Conservation (phyloP, 1,284 basidiomycete genomes). For the Marasmius tenuissimus region DNA sequence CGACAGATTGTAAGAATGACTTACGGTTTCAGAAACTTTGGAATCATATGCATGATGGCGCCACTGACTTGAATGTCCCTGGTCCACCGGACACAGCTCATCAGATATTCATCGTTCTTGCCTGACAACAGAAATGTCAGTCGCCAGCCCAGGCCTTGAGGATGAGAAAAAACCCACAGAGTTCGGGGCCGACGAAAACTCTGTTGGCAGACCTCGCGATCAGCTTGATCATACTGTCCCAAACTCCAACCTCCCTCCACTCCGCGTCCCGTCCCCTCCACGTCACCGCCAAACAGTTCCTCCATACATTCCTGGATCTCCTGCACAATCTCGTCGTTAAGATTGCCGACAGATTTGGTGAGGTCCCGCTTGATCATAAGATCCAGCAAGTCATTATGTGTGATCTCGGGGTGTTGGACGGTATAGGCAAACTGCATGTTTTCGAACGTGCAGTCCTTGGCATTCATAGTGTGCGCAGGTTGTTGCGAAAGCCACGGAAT, state of each 20-base stretch:
- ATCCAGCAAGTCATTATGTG: slow-evolving; percentile 18
- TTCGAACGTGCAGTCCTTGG: slow-evolving; percentile 19
- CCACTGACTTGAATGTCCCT: too few relatives aligned
- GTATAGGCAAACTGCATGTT: slow-evolving; percentile 16
- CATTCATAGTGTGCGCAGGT: slow-evolving; percentile 15
- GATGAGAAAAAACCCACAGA: slow-evolving; percentile 10
- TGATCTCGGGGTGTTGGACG: slow-evolving; percentile 17
- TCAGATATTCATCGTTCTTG: too few relatives aligned
- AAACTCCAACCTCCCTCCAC: slow-evolving; percentile 14
- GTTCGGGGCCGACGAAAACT: slow-evolving; percentile 18
- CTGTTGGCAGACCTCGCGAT: slow-evolving; percentile 16
- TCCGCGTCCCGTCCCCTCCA: slow-evolving; percentile 11
- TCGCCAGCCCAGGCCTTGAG: background rate
- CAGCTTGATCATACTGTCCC: slow-evolving; percentile 9
- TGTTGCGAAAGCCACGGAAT: slow-evolving; percentile 12
- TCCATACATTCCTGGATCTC: slow-evolving; percentile 15
- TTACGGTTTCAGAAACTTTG: too few relatives aligned
- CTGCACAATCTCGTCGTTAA: slow-evolving; percentile 14
- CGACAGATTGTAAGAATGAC: too few relatives aligned
- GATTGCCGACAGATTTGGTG: slow-evolving; percentile 11
- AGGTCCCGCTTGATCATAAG: slow-evolving; percentile 19
- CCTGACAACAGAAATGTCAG: background rate
- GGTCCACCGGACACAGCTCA: too few relatives aligned
- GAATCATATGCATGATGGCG: too few relatives aligned
- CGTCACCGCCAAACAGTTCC: slow-evolving; percentile 6